Conservation (phyloP, 768 basidiomycete genomes). For the Mycena crocata region DNA sequence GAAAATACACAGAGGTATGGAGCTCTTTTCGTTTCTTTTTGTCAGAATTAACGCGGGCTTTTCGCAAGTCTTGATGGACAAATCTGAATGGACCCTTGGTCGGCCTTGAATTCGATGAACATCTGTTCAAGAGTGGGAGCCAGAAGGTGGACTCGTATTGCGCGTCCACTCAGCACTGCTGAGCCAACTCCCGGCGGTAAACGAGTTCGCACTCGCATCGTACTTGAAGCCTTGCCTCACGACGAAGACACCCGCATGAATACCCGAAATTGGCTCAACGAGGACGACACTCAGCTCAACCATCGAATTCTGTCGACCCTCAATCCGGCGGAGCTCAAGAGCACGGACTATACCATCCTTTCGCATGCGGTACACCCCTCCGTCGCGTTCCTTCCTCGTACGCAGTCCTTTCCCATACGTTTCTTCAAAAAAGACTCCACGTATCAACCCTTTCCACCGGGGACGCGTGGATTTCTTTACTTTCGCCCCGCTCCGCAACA, state of each 20-base stretch:
- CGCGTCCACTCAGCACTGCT: background rate
- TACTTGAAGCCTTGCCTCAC: background rate
- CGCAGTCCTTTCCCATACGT: background rate
- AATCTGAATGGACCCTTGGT: too few species aligned
- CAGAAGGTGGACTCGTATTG: too few species aligned
- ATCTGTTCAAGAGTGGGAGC: too few species aligned
- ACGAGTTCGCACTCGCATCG: conserved; percentile 15
- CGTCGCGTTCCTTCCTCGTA: conserved; percentile 9
- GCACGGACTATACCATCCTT: conserved; percentile 4
- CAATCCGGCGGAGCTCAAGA: conserved; percentile 5
- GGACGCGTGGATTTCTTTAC: conserved; percentile 23
- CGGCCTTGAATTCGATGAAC: too few species aligned
- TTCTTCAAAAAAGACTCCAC: background rate
- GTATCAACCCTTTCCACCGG: conserved; percentile 10
- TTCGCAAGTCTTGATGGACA: too few species aligned
- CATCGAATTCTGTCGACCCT: background rate
- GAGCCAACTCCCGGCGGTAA: background rate
- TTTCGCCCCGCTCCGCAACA: background rate
- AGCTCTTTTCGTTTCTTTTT: too few species aligned
- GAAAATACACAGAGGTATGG: too few species aligned
- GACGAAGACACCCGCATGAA: background rate
- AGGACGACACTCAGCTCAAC: background rate
- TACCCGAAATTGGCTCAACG: conserved; percentile 5
- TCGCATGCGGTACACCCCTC: background rate
- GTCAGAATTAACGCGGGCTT: too few species aligned